Conservation (phyloP, 2,329 filamentous ascomycete species). For the Nigrograna mackinnonii region DNA sequence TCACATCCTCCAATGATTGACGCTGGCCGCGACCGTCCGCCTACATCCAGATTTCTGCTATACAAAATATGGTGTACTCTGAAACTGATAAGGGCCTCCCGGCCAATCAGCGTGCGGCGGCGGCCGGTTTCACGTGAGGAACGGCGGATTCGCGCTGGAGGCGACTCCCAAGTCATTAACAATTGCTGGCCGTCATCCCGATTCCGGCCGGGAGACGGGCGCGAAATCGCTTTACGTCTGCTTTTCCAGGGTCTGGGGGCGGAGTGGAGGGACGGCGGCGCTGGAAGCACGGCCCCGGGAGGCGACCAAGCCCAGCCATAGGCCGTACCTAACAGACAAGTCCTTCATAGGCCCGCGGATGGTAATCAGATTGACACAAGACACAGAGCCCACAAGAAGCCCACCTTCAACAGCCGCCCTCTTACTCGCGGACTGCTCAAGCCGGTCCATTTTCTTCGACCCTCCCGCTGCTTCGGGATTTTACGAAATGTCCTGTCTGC, state of each 20-base stretch:
- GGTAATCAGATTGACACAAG: no score
- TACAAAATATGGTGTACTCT: conserved; percentile 36
- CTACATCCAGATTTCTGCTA: conserved; percentile 22
- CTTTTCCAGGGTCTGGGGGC: conserved; percentile 10
- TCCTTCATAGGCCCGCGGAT: no score
- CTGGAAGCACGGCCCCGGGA: conserved; percentile 10
- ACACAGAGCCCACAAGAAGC: no score
- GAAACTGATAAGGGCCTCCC: conserved; percentile 34
- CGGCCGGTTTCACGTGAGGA: conserved; percentile 10
- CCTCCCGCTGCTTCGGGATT: no score
- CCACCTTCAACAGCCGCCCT: no score
- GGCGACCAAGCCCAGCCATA: conserved; percentile 9
- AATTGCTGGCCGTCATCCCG: conserved; percentile 30
- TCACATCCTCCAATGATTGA: conserved; percentile 91
- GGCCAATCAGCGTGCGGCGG: conserved; percentile 25
- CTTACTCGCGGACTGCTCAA: no score
- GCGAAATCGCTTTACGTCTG: conserved; percentile 23
- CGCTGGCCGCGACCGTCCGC: conserved; percentile 67
- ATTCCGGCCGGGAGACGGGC: conserved; percentile 19
- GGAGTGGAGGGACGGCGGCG: no score
- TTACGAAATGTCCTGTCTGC: no score
- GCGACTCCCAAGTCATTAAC: conserved; percentile 9
- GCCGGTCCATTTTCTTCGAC: no score
- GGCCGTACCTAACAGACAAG: no score
- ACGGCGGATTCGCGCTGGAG: not conserved